These are phyloP conservation scores for Apiotrichum veenhuisii DNA, from an alignment of 1,284 basidiomycete genomes.

Conservation along the genomic window DNA sequence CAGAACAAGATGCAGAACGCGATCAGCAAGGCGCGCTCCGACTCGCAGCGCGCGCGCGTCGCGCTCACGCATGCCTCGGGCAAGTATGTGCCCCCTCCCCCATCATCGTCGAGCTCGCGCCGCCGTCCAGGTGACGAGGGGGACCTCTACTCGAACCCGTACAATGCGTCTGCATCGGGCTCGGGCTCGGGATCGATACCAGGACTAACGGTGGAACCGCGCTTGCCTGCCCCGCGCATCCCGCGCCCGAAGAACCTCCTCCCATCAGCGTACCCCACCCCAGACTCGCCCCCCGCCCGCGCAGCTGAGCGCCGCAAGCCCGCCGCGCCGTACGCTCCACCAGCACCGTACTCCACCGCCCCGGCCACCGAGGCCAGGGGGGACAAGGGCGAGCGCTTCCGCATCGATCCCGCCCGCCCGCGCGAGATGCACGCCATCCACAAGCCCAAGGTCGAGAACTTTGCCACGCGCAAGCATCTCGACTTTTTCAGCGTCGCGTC, in stretches of 20 bases:
- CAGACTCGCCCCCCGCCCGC: slow-evolving; percentile 2
- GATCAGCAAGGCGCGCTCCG: slow-evolving; percentile 35
- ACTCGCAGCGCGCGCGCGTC: slow-evolving; percentile 35
- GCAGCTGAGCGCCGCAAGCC: not conserved
- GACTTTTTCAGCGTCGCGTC: slow-evolving; percentile 13
- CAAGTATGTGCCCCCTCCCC: slow-evolving; percentile 28
- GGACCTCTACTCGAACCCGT: slow-evolving; percentile 25
- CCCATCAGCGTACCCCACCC: slow-evolving; percentile 17
- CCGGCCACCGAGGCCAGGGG: too few relatives aligned
- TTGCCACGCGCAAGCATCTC: slow-evolving; percentile 7
- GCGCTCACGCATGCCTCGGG: slow-evolving; percentile 43
- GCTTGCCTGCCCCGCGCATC: slow-evolving; percentile 3
- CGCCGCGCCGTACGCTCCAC: not conserved
- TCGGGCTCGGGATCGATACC: not conserved
- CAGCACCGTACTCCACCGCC: not conserved
- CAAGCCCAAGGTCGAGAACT: slow-evolving; percentile 17
- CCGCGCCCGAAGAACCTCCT: not conserved
- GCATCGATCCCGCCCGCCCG: not conserved
- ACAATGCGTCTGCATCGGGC: slow-evolving; percentile 4
- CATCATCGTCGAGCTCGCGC: not conserved
- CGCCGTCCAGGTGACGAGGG: not conserved
- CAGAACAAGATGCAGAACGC: slow-evolving; percentile 12
- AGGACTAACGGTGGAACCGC: not conserved
- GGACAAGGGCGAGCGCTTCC: slow-evolving; percentile 7
- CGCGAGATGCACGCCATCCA: slow-evolving; percentile 4